Evolutionary conservation across 164 flowering plant species (phyloP).

Genomic region (Macadamia integrifolia): DNA sequence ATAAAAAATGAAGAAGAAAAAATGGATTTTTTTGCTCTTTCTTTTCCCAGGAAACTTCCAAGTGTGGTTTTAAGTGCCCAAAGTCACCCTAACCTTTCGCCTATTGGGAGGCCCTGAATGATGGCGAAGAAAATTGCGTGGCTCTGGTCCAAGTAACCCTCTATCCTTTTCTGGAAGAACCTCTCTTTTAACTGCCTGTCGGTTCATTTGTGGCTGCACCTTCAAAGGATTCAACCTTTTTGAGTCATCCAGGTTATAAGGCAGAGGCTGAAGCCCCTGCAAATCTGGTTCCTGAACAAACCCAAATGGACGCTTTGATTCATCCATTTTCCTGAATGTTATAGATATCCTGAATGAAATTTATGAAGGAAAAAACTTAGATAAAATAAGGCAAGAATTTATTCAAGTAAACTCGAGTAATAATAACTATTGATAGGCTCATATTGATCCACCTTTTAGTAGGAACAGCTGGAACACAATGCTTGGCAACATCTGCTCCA

Average conservation of each 20-base stretch:
- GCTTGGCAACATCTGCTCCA: constrained; percentile 92
- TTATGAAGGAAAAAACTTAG: not conserved
- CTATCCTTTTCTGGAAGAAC: constrained; percentile 9
- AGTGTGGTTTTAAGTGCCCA: constrained; percentile 10
- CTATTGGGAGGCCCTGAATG: constrained; percentile 22
- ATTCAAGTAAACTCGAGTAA: not conserved
- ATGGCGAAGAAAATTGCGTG: constrained; percentile 15
- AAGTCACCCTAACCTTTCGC: constrained; percentile 21
- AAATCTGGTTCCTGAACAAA: constrained; percentile 71
- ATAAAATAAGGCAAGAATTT: not conserved
- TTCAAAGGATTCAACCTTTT: constrained; percentile 19
- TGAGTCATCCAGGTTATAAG: constrained; percentile 33
- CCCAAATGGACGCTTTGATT: constrained; percentile 49
- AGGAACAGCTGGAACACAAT: constrained; percentile 94
- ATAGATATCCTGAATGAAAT: constrained; percentile 10
- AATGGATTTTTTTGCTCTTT: no score
- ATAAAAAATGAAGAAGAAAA: no score
- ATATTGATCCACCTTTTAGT: constrained; percentile 55
- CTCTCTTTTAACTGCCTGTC: not conserved
- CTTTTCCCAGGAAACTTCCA: not conserved
- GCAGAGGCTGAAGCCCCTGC: constrained; percentile 64
- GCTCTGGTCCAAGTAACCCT: constrained; percentile 19
- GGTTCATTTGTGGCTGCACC: constrained; percentile 10
- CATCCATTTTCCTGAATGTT: constrained; percentile 92
- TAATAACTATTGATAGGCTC: not conserved